Base-by-base conservation (phyloP, 768 basidiomycete species). In the Psilocybe azurescens region DNA sequence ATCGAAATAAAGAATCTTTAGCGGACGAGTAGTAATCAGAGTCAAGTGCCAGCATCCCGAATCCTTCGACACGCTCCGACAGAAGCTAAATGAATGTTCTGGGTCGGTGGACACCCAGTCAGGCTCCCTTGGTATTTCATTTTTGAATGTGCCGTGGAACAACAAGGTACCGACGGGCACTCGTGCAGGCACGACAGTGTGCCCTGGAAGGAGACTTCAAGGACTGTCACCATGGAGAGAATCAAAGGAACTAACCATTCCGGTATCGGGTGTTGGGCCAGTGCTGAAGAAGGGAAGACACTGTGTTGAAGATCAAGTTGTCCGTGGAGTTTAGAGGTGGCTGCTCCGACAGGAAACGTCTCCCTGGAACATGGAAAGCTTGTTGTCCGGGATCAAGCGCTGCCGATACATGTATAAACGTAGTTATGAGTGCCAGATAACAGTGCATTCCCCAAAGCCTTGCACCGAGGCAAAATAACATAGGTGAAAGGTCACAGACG, bases 1-100 rank as follows among this genome's bases (percentile, higher is more conserved):
- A 56, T 86, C 85, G 53, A 86, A 85, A 62, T 85, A 85, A 4
- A 85, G 58, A 3, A 85, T 65, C 39, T 78, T 81, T 30, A 86
- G 66, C 0, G 81, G 68, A 1, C 81, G 74, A 9, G 73, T 72
- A 6, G 73, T 62, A 14, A 75, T 73, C 8, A 79, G 62, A 8
- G 80, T 81, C 29, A 81, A 69, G 30, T 78, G 79, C 78, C 78
- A 80, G 62, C 79, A 78, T 3, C 74, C 75, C 1, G 52, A 49
- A 16, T 58, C 52, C 11, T 46, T 38, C 46, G 52, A 36, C 33
- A 48, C 14, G 39, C 61, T 52, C 9, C 62, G 29, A 59, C 82
- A 82, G 64, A 82, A 81, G 5, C 77, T 0, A 49, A 77, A 74
- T 0, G 79, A 74, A 60, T 78, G 78, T 63, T 80, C 79, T 29